Evolutionary conservation across 768 basidiomycete species (phyloP).

Genomic region (Xerocomellus intermedius): DNA sequence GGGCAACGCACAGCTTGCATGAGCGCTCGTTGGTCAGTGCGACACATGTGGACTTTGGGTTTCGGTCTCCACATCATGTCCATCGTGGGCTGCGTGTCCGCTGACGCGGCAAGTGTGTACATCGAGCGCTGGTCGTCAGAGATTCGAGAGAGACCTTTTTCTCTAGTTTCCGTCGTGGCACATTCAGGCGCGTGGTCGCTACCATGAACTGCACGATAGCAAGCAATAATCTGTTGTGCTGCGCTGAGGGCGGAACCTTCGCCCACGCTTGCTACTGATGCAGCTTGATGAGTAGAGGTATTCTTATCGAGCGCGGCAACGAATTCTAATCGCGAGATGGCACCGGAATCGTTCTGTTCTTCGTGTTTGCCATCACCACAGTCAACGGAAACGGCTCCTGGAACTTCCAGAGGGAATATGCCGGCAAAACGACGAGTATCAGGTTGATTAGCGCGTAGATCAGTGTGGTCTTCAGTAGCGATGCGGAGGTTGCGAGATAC

Average conservation of each 20-base stretch:
- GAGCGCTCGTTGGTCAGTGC: slow-evolving; percentile 38
- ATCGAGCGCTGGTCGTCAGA: slow-evolving; percentile 28
- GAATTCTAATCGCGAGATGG: slow-evolving; percentile 12
- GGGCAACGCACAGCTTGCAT: slow-evolving; percentile 38
- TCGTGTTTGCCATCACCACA: slow-evolving; percentile 10
- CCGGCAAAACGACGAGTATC: slow-evolving; percentile 30
- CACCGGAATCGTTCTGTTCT: slow-evolving; percentile 11
- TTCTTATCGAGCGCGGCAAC: neutral
- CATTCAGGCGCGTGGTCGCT: neutral
- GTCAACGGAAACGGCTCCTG: slow-evolving; percentile 2
- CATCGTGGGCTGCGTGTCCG: slow-evolving; percentile 17
- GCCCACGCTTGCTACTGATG: slow-evolving; percentile 1
- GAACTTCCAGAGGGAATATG: slow-evolving; percentile 18
- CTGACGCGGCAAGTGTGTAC: slow-evolving; percentile 21
- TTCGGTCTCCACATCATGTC: slow-evolving; percentile 34
- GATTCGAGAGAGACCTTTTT: slow-evolving; percentile 17
- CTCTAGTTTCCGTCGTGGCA: slow-evolving; percentile 2
- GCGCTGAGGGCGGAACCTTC: slow-evolving; percentile 14
- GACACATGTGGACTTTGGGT: slow-evolving; percentile 35
- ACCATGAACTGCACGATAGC: slow-evolving; percentile 17
- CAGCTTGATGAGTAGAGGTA: neutral
- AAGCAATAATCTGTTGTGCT: slow-evolving; percentile 22
- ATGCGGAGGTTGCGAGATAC: slow-evolving; percentile 9
- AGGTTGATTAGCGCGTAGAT: neutral
- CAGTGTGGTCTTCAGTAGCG: neutral